Evolutionary conservation across 2,329 filamentous ascomycete species (phyloP).

Genomic region (Septoria linicola): DNA sequence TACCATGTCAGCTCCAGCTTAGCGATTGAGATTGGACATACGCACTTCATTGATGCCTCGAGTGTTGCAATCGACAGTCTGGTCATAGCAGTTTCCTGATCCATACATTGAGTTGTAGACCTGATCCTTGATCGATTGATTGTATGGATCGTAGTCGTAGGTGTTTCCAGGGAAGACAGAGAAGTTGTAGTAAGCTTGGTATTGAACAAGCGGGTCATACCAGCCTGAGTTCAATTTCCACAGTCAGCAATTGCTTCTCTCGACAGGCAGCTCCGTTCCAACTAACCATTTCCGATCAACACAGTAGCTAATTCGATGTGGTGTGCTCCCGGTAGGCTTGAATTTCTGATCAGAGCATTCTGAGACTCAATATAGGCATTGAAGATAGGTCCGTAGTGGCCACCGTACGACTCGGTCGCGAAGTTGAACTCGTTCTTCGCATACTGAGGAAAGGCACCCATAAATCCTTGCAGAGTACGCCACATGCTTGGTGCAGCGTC

Average conservation of each 20-base stretch:
- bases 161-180: conserved; percentile 58
- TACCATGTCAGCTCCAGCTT: background rate
- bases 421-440: conserved; percentile 36
- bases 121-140: conserved; percentile 49
- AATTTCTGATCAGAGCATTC: conserved; percentile 41
- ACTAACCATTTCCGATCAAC: conserved; percentile 44
- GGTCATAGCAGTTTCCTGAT: conserved; percentile 59
- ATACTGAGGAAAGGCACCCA: conserved; percentile 55
- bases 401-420: conserved; percentile 35
- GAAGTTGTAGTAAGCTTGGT: conserved; percentile 59
- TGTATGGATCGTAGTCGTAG: conserved; percentile 56
- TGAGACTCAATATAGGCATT: conserved; percentile 36
- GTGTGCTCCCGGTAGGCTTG: conserved; percentile 38
- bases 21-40: conserved; percentile 12
- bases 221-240: conserved; percentile 39
- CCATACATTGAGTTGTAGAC: conserved; percentile 62
- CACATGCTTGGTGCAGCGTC: conserved; percentile 60
- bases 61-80: conserved; percentile 55
- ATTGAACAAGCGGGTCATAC: conserved; percentile 58
- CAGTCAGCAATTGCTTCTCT: background rate
- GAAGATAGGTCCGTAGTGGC: conserved; percentile 36
- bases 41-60: conserved; percentile 46
- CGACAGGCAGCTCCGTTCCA: no score
- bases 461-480: conserved; percentile 61
- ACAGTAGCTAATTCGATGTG: conserved; percentile 36